Conservation (phyloP, 495 filamentous ascomycete species). For the Achaetomiella virescens region DNA sequence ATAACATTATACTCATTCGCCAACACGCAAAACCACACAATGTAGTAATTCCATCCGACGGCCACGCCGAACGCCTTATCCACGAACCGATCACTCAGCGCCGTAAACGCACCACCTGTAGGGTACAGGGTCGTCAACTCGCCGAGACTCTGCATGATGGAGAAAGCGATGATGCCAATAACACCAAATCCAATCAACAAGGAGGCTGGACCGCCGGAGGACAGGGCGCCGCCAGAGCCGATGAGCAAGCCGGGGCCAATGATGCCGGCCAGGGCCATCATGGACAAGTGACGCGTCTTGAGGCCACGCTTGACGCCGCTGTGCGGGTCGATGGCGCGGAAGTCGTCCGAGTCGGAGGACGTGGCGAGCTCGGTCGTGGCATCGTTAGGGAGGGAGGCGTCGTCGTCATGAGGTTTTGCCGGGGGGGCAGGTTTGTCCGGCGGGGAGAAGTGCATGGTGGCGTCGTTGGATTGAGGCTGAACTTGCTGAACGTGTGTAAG, state of each 20-base stretch:
- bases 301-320: constrained; percentile 49
- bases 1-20: constrained; percentile 55
- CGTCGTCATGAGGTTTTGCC: background rate
- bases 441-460: background rate
- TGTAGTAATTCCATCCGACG: constrained; percentile 76
- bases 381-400: background rate
- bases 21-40: constrained; percentile 57
- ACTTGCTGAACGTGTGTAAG: background rate
- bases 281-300: constrained; percentile 63
- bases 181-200: constrained; percentile 59
- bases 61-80: constrained; percentile 76
- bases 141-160: constrained; percentile 33
- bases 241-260: constrained; percentile 50
- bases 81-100: constrained; percentile 65
- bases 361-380: constrained; percentile 1
- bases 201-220: constrained; percentile 55
- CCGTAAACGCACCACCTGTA: constrained; percentile 51
- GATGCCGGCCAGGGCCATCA: constrained; percentile 62
- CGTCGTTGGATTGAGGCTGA: background rate
- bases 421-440: background rate
- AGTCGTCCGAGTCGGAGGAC: constrained; percentile 31
- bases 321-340: constrained; percentile 40
- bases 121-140: constrained; percentile 45
- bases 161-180: constrained; percentile 62
- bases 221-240: constrained; percentile 56